Evolutionary conservation across 768 basidiomycete species (phyloP).

Genomic region (Phylloporus arenicola): DNA sequence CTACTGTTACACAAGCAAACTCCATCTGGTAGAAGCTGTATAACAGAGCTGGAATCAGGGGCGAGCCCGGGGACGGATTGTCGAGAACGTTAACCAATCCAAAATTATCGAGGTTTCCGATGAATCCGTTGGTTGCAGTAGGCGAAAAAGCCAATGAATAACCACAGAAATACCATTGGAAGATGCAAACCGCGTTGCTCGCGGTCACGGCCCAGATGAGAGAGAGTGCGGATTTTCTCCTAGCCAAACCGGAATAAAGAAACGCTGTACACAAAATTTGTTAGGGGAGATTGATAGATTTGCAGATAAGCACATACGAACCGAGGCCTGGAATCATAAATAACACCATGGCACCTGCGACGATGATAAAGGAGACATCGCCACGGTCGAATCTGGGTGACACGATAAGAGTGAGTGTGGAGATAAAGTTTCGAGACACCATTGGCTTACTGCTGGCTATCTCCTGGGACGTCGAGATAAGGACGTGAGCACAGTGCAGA

Average conservation of each 20-base stretch:
- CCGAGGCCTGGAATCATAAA: slow-evolving; percentile 78
- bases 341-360: slow-evolving; percentile 64
- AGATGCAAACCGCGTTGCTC: slow-evolving; percentile 68
- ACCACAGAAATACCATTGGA: slow-evolving; percentile 81
- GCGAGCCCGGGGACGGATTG: slow-evolving; percentile 71
- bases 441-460: slow-evolving; percentile 25
- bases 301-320: slow-evolving; percentile 21
- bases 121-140: slow-evolving; percentile 67
- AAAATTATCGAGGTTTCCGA: slow-evolving; percentile 76
- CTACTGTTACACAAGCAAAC: slow-evolving; percentile 77
- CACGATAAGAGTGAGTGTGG: slow-evolving; percentile 3
- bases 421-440: neutral
- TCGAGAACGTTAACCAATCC: slow-evolving; percentile 68
- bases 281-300: neutral
- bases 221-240: slow-evolving; percentile 64
- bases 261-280: slow-evolving; percentile 43
- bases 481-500: slow-evolving; percentile 2
- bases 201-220: slow-evolving; percentile 74
- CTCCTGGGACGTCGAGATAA: slow-evolving; percentile 17
- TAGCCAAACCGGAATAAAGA: slow-evolving; percentile 66
- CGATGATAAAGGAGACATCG: slow-evolving; percentile 65
- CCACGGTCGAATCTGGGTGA: slow-evolving; percentile 57
- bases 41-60: slow-evolving; percentile 74
- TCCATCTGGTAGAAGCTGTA: slow-evolving; percentile 88
- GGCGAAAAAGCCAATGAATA: slow-evolving; percentile 83